Evolutionary conservation across 257 asterid species (phyloP).

Genomic region (Petunia axillaris): DNA sequence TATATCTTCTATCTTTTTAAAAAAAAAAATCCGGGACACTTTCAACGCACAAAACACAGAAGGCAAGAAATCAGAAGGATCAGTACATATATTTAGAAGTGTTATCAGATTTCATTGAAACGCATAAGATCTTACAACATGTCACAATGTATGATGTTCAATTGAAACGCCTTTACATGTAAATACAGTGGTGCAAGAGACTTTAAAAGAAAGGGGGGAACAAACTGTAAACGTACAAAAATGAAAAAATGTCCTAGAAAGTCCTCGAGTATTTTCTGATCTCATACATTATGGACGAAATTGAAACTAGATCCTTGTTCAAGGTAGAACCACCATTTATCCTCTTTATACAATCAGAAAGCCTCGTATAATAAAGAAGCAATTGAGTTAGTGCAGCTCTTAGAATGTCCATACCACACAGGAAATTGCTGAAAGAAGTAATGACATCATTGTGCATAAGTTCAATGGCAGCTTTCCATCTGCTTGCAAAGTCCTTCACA

Average conservation of each 20-base stretch:
- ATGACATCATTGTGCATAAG: constrained; percentile 96
- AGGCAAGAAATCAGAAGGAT: neutral
- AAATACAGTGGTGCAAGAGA: neutral
- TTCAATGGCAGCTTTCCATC: constrained; percentile 97
- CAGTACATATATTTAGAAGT: neutral
- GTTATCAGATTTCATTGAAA: neutral
- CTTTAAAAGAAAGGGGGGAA: neutral
- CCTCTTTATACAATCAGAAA: constrained; percentile 85
- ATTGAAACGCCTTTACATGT: neutral
- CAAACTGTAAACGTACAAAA: neutral
- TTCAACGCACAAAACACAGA: too few species aligned
- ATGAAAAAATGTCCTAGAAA: constrained; percentile 34
- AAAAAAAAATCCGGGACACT: too few species aligned
- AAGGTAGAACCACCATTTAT: constrained; percentile 74
- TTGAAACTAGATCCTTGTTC: constrained; percentile 95
- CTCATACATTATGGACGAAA: constrained; percentile 91
- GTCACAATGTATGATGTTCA: neutral
- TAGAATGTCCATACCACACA: constrained; percentile 95
- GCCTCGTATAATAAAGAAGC: constrained; percentile 90
- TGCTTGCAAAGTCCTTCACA: constrained; percentile 86
- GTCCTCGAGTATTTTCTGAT: constrained; percentile 92
- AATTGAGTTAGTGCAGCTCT: constrained; percentile 95
- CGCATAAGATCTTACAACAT: constrained; percentile 3
- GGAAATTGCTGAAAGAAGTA: constrained; percentile 88
- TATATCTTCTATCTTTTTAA: too few species aligned